Base-by-base conservation (phyloP, 805 yeast species). In the Wickerhamomyces silvicola region DNA sequence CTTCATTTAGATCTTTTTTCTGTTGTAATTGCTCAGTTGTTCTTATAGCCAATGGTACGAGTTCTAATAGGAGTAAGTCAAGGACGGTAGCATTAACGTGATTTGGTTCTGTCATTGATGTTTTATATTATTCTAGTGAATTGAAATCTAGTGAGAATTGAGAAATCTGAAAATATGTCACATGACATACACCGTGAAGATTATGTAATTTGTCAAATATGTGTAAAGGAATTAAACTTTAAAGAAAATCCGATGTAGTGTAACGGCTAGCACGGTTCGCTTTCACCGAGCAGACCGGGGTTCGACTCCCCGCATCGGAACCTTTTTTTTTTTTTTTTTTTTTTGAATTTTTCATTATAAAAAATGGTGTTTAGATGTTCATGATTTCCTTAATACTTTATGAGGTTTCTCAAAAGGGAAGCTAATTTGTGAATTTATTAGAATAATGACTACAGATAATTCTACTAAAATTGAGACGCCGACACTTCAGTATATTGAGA, bases 291-390 rank as follows among this genome's bases (percentile, higher is more conserved):
- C 79, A 76, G 63, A 68, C 75, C 78, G 80, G 83, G 82, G 83
- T 77, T 77, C 83, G 81, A 77, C 81, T 75, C 83, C 83, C 83
- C 80, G 84, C 68, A 75, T 74, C 81, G 83, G 83, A 76, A 70
- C 37, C 37, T 40, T 37, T 39, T 46, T 49, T 52, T 49, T 48
- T 36, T n/a, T n/a, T n/a, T n/a, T n/a, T n/a, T n/a, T n/a, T n/a
- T n/a, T n/a, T n/a, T n/a, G n/a, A n/a, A n/a, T n/a, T n/a, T n/a
- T n/a, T n/a, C n/a, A n/a, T n/a, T n/a, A n/a, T n/a, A n/a, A n/a
- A n/a, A n/a, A n/a, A n/a, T n/a, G n/a, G n/a, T n/a, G n/a, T n/a
- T n/a, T n/a, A n/a, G n/a, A n/a, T n/a, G n/a, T n/a, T n/a, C n/a
- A n/a, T n/a, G n/a, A n/a, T n/a, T n/a, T n/a, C n/a, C n/a, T n/a